Evolutionary conservation across 805 yeast genomes (phyloP), one percentile per base, ranked within the genome.

Genomic region (Wickerhamiella bombiphila): DNA sequence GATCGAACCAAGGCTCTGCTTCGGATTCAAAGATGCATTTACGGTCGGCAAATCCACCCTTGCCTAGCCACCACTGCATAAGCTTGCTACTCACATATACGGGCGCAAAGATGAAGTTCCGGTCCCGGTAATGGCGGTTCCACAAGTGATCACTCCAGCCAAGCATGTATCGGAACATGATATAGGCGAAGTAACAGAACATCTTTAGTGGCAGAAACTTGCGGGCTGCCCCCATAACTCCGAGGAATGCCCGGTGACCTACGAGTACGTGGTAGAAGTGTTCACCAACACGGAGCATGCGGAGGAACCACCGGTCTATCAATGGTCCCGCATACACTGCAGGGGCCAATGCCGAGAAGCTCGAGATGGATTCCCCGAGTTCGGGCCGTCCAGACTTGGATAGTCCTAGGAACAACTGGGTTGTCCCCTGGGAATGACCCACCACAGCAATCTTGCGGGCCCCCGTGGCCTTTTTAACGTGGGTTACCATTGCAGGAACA

Each of bases 361-460:
- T 66, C 38, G 75, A 76, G 15, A 88, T 56, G 43, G 73, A 75
- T 3, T 61, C 58, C 34, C 73, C 72, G 28, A 72, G 47, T 13
- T 57, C 56, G 37, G 69, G 64, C 22, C 53, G 32, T 31, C 55
- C 54, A 17, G 67, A 68, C 28, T 36, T 35, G 14, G 78, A 68
- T 25, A 91, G 60, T 34, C 83, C 71, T 49, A 80, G 60, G 39
- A 83, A 78, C 0, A 79, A 67, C 56, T 86, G 94, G 0, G 95
- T 74, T 2, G 95, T 85, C 1, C 97, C 97, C 58, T 91, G 97
- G 13, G 93, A 81, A 54, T 88, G 98, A 1, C 86, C 86, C 7
- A 76, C 66, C 17, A 88, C 57, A 0, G 77, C 66, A 5, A 86
- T 59, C 57, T 56, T 51, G 3, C 42, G 39, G 8, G 48, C 42